Evolutionary conservation across 208 protist genomes (phyloP).

Genomic region (Leishmania amazonensis): DNA sequence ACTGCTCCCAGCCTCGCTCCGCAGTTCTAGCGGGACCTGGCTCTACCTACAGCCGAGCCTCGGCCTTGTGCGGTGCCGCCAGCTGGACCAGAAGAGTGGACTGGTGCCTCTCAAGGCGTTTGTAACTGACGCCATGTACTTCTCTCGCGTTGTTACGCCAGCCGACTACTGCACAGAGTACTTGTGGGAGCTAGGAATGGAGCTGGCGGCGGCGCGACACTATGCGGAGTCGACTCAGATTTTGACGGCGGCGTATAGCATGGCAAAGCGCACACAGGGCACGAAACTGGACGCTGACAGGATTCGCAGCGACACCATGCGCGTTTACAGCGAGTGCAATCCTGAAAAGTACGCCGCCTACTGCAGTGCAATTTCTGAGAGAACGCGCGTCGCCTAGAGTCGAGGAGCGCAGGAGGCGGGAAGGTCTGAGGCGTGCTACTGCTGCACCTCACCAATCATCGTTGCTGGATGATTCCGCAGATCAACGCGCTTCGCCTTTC

Average conservation of each 20-base stretch:
- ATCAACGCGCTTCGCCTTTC: not conserved
- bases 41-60: conserved; percentile 66
- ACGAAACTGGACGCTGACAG: conserved; percentile 41
- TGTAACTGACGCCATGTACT: conserved; percentile 47
- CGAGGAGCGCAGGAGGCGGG: no score
- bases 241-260: conserved; percentile 41
- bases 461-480: not conserved
- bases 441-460: not conserved
- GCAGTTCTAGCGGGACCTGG: conserved; percentile 50
- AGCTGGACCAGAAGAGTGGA: conserved; percentile 20
- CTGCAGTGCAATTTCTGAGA: conserved; percentile 20
- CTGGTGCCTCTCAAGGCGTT: conserved; percentile 37
- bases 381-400: not conserved
- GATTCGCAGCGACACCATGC: conserved; percentile 44
- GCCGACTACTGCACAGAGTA: conserved; percentile 71
- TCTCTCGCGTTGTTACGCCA: conserved; percentile 46
- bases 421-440: not conserved
- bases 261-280: conserved; percentile 42
- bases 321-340: conserved; percentile 63
- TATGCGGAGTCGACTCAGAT: conserved; percentile 47
- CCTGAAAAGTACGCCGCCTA: conserved; percentile 61
- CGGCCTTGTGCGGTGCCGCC: conserved; percentile 57
- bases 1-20: conserved; percentile 42
- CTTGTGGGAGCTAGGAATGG: conserved; percentile 78
- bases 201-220: conserved; percentile 49